Evolutionary conservation across 192 early-diverging fungal genomes (phyloP).

Genomic region (Lobosporangium transversale): DNA sequence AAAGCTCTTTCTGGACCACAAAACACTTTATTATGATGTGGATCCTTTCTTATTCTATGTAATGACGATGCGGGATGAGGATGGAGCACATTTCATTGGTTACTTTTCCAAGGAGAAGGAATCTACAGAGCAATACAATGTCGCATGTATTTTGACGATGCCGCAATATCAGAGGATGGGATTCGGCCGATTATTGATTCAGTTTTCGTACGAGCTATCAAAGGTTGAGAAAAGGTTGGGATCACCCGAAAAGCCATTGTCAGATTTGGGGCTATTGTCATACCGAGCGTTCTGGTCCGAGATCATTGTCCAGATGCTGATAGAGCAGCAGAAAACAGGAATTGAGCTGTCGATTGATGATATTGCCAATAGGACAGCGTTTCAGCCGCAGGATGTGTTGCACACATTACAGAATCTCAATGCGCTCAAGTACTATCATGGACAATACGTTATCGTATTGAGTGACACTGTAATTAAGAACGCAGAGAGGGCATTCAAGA

Average conservation of each 20-base stretch:
- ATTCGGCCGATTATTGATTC: constrained; percentile 92
- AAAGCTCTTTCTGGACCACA: constrained; percentile 98
- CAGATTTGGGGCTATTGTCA: constrained; percentile 92
- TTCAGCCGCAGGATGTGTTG: constrained; percentile 91
- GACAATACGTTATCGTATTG: constrained; percentile 89
- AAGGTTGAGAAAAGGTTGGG: constrained; percentile 93
- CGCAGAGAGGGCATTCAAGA: constrained; percentile 79
- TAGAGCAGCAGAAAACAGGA: constrained; percentile 64
- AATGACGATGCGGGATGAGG: constrained; percentile 87
- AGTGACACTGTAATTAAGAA: constrained; percentile 87
- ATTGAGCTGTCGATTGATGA: constrained; percentile 92
- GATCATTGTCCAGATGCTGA: constrained; percentile 80
- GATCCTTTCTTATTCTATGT: constrained; percentile 99
- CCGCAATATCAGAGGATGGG: constrained; percentile 98
- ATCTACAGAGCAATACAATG: constrained; percentile 94
- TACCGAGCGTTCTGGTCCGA: constrained; percentile 98
- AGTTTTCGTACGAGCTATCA: constrained; percentile 97
- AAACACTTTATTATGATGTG: constrained; percentile 98
- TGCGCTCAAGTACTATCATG: constrained; percentile 90
- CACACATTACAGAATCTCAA: constrained; percentile 91
- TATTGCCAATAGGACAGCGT: constrained; percentile 83
- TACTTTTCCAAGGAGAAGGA: constrained; percentile 99
- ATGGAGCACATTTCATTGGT: constrained; percentile 91
- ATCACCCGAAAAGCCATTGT: constrained; percentile 97
- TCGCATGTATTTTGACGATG: constrained; percentile 98